These are phyloP conservation scores for Pythium rhizo-oryzae DNA, from an alignment of 352 stramenopile genomes.

Conservation along the genomic window DNA sequence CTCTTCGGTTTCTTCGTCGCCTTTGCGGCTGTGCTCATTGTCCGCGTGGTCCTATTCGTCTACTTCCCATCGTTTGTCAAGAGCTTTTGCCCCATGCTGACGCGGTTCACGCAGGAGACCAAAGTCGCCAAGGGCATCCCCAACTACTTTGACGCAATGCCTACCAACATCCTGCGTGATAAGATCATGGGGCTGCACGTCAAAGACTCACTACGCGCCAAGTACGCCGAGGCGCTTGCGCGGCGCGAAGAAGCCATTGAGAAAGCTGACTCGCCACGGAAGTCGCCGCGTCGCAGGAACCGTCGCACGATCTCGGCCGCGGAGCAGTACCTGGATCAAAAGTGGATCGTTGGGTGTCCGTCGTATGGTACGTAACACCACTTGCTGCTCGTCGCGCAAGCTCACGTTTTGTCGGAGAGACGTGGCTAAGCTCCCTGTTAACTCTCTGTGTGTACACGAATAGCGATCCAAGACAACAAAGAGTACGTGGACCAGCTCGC, in stretches of 20 bases:
- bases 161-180: conserved; percentile 56
- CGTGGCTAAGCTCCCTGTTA: too few species aligned
- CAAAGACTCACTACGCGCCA: conserved; percentile 41
- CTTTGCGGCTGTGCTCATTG: conserved; percentile 50
- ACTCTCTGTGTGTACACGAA: background rate
- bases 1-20: conserved; percentile 74
- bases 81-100: conserved; percentile 57
- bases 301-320: conserved; percentile 40
- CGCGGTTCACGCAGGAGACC: conserved; percentile 53
- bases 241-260: conserved; percentile 24
- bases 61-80: conserved; percentile 68
- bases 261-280: conserved; percentile 14
- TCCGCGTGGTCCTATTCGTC: conserved; percentile 65
- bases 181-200: conserved; percentile 44
- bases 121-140: conserved; percentile 65
- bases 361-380: conserved; percentile 58
- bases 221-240: conserved; percentile 51
- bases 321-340: conserved; percentile 54
- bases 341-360: conserved; percentile 71
- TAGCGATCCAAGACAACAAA: conserved; percentile 83
- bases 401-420: background rate
- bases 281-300: conserved; percentile 38
- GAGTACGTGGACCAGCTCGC: conserved; percentile 77
- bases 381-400: background rate
- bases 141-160: conserved; percentile 87